phyloP scores from a whole-genome alignment of 768 basidiomycete species.

The Trametes punicea region DNA sequence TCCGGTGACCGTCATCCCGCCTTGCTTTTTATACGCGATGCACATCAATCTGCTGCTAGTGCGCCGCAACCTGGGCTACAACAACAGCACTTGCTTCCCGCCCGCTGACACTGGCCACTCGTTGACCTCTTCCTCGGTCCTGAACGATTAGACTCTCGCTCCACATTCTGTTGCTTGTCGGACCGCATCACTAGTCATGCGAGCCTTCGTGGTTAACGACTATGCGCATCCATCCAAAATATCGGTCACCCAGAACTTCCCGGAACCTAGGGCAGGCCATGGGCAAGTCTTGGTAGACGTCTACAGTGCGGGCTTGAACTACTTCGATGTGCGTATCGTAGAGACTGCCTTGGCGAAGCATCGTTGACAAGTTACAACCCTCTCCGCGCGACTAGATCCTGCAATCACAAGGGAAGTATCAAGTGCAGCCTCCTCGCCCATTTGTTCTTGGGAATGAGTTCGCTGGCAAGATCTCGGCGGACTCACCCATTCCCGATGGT shows the following conservation, averaged over 20 bases:
- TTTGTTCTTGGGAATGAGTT: slow-evolving; percentile 87
- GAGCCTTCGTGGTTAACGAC: slow-evolving; percentile 71
- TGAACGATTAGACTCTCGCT: background rate
- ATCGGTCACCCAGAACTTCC: slow-evolving; percentile 33
- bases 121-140: background rate
- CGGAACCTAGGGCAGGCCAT: slow-evolving; percentile 37
- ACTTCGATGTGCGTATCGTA: slow-evolving; percentile 37
- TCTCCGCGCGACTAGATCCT: slow-evolving; percentile 50
- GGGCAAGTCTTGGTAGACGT: slow-evolving; percentile 51
- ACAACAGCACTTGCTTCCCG: background rate
- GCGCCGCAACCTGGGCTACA: too few relatives aligned
- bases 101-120: background rate
- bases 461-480: slow-evolving; percentile 66
- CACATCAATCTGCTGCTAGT: too few relatives aligned
- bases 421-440: slow-evolving; percentile 77
- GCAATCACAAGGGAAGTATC: slow-evolving; percentile 89
- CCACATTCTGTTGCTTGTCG: background rate
- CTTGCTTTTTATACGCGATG: background rate
- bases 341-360: background rate
- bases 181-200: slow-evolving; percentile 44
- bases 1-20: background rate
- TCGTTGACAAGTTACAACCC: background rate
- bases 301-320: slow-evolving; percentile 49
- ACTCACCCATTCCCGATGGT: slow-evolving; percentile 74
- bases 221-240: slow-evolving; percentile 50